Base-by-base conservation (phyloP, 2,329 filamentous ascomycete species). In the Alternaria hordeiaustralica region DNA sequence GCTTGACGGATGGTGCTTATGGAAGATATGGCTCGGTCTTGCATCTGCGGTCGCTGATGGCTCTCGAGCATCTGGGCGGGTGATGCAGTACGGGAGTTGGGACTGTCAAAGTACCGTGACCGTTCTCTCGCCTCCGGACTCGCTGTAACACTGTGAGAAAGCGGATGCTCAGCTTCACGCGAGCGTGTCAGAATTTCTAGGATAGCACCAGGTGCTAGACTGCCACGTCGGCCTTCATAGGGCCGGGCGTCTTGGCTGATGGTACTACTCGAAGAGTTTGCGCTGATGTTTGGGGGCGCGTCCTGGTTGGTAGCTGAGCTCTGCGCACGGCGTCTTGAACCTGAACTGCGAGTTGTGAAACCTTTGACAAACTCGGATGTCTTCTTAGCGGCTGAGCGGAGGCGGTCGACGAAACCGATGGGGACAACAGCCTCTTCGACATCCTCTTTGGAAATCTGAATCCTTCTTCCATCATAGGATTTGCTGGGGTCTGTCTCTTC, bases 381-480 rank as follows among this genome's bases (percentile, higher is more conserved):
- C 59, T 63, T 71, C 45, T 83, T 84, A 67, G 96, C 87, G 43
- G 89, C 92, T 12, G 92, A 96, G 50, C 90, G 89, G 54, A 96
- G 92, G 33, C 93, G 90, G 75, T 97, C 93, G 20, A 98, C 85
- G 66, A 97, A 89, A 8, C 91, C 94, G 55, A 97, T 88, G 7
- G 94, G 94, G 15, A 97, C 91, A 59, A 99, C 96, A 60, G 96
- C 96, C 59, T 89, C 88, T 49, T 93, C 94, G 73, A 99, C 89
- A 80, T 99, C 96, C 75, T 97, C 90, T 69, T 93, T 93, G 63
- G 97, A 94, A 51, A 98, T 93, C 78, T 97, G 91, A 72, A 99
- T 98, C 80, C 89, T 93, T 76, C 91, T 90, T 69, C 93, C 94
- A 60, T 92, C 88, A 30, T 89, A 90, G 63, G 90, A 90, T 36